Evolutionary conservation across 306 rosid genomes (phyloP), one percentile per base, ranked within the genome.

Genomic region (Carpinus viminea): DNA sequence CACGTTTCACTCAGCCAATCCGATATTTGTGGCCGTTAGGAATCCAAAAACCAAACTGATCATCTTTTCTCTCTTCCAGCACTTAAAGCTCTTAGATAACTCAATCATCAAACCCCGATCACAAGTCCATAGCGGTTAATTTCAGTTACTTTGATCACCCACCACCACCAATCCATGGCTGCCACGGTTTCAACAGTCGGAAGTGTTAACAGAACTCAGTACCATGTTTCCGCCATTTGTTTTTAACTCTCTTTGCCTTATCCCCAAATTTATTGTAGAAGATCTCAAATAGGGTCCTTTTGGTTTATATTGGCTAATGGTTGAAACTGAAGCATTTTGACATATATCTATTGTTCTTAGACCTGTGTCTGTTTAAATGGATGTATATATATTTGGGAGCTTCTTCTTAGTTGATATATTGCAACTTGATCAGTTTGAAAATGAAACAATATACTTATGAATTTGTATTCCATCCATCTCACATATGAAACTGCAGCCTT

Each of bases 1-100:
- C 84, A 79, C 70, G 84, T 72, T 81, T 79, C 74, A 55, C 26
- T 50, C 34, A 48, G 52, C 84, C 66, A 72, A 84, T 84, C 87
- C 15, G 3, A 47, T 86, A 45, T 87, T 80, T 90, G 96, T 95
- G 99, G 98, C 83, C 62, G 79, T 76, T 70, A 88, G 12, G 68
- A 73, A 74, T 46, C 80, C 73, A 47, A 5, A 73, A 74, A 51
- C 87, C 68, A 74, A 52, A 81, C 89, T 75, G 86, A 70, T 54
- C 38, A 41, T 47, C 57, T 24, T 24, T 4, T 59, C 65, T 59
- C 9, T 59, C 65, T 59, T 59, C n/a, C 12, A 21, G 11, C 65
- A 59, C 7, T 3, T 5, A 59, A 59, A 57, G 65, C 34, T 8
- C 65, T 57, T 57, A 15, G 24, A 48, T 10, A 72, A 52, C 74